Evolutionary conservation across 164 flowering plant genomes (phyloP).

Genomic region (Brasenia schreberi): DNA sequence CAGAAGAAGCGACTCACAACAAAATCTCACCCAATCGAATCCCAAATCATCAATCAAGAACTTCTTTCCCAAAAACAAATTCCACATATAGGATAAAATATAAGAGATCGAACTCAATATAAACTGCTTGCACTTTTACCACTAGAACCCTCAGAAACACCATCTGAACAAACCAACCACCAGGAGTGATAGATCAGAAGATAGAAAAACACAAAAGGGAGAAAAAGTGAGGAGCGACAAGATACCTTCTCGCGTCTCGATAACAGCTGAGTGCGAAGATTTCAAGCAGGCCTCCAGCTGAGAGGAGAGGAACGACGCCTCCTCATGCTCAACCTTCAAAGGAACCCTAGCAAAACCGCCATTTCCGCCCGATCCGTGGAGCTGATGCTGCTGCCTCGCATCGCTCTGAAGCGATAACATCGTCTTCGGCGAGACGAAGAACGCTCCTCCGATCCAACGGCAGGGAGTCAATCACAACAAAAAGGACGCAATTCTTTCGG

Average conservation of each 20-base stretch:
- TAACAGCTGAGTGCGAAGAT: conserved; percentile 12
- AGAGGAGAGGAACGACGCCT: conserved; percentile 8
- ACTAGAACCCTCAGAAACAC: neutral
- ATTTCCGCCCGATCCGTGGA: conserved; percentile 4
- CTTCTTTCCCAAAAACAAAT: neutral
- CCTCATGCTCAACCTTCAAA: conserved; percentile 17
- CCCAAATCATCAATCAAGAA: neutral
- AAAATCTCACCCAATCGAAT: neutral
- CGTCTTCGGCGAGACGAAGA: conserved; percentile 6
- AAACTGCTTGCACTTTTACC: neutral
- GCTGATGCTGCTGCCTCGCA: conserved; percentile 26
- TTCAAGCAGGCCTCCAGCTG: conserved; percentile 10
- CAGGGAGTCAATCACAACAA: neutral
- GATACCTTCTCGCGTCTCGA: conserved; percentile 11
- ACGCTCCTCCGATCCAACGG: conserved; percentile 1
- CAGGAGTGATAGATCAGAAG: neutral
- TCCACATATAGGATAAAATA: no score
- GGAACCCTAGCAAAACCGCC: conserved; percentile 18
- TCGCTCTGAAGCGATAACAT: conserved; percentile 44
- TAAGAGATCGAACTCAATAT: neutral
- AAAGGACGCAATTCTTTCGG: neutral
- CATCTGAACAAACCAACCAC: neutral
- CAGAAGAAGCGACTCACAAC: neutral
- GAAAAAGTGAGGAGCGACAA: neutral
- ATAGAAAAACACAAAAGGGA: neutral